phyloP scores from a whole-genome alignment of 495 filamentous ascomycete genomes.

The Aspergillus kassunensis region DNA sequence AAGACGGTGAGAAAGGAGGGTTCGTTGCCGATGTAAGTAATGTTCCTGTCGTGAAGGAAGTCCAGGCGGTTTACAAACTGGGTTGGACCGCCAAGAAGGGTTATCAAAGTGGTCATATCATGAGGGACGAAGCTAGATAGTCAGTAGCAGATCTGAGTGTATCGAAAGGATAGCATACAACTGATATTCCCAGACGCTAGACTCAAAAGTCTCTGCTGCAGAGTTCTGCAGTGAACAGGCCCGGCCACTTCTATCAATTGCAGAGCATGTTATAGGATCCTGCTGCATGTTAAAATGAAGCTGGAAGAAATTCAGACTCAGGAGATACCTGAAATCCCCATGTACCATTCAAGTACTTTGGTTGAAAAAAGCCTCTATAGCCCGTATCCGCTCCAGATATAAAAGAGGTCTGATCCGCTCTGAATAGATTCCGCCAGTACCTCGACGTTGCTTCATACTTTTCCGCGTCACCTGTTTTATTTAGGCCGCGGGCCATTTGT shows the following conservation, averaged over 20 bases:
- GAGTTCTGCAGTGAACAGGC: constrained; percentile 62
- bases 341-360: constrained; percentile 52
- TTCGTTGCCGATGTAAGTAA: constrained; percentile 66
- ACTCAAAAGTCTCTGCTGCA: constrained; percentile 60
- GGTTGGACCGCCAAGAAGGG: constrained; percentile 53
- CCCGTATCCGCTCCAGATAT: constrained; percentile 39
- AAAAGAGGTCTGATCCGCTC: constrained; percentile 47
- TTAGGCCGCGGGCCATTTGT: constrained; percentile 51
- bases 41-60: constrained; percentile 53
- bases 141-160: not conserved
- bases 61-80: constrained; percentile 61
- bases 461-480: constrained; percentile 48
- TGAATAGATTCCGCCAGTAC: constrained; percentile 71
- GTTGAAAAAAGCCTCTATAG: constrained; percentile 67
- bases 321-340: constrained; percentile 48
- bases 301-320: not conserved
- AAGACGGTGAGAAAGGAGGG: constrained; percentile 67
- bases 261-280: constrained; percentile 52
- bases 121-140: constrained; percentile 59
- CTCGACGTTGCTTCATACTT: constrained; percentile 59
- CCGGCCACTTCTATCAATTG: constrained; percentile 38
- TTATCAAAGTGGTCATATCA: constrained; percentile 62
- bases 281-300: constrained; percentile 22
- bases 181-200: constrained; percentile 67
- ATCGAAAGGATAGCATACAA: constrained; percentile 37